These are phyloP conservation scores for Colletotrichum eremochloae DNA, from an alignment of 2,329 filamentous ascomycete species.

Conservation along the genomic window DNA sequence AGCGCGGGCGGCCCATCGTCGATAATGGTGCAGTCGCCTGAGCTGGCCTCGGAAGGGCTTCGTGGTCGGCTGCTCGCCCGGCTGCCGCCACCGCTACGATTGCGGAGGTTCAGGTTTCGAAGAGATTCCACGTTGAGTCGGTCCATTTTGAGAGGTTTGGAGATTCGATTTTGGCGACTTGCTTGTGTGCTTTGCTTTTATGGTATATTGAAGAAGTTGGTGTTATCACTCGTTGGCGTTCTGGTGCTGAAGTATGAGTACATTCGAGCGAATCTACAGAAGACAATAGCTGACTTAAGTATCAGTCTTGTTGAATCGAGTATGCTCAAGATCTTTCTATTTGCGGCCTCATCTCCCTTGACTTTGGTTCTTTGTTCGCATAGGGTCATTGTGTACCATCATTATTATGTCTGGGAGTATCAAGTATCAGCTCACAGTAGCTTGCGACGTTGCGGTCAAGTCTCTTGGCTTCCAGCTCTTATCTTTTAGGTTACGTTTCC, in stretches of 20 bases:
- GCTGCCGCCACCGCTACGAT: neutral
- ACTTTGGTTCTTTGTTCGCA: neutral
- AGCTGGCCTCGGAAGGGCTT: neutral
- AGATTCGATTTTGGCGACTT: neutral
- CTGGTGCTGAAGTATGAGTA: neutral
- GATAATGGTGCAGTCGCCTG: neutral
- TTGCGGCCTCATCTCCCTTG: neutral
- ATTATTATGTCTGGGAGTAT: neutral
- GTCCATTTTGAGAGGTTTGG: neutral
- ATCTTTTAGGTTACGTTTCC: neutral
- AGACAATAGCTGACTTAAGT: neutral
- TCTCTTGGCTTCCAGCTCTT: no score
- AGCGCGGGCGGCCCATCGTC: slow-evolving; percentile 6
- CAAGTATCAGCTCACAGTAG: neutral
- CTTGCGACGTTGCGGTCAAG: neutral
- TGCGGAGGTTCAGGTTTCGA: neutral
- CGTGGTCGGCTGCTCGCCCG: neutral
- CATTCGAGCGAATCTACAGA: neutral
- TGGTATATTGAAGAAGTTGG: no score
- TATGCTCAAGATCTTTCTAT: neutral
- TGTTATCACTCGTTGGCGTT: neutral
- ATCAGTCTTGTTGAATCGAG: neutral
- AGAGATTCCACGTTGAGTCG: neutral
- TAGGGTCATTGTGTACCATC: neutral
- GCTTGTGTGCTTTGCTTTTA: neutral